Percentiles rank a stretch among this genome's conserved stretches.
These are phyloP conservation scores for Xylariaceae sp. DNA, from an alignment of 2,329 filamentous ascomycete genomes.

Conservation along the genomic window DNA sequence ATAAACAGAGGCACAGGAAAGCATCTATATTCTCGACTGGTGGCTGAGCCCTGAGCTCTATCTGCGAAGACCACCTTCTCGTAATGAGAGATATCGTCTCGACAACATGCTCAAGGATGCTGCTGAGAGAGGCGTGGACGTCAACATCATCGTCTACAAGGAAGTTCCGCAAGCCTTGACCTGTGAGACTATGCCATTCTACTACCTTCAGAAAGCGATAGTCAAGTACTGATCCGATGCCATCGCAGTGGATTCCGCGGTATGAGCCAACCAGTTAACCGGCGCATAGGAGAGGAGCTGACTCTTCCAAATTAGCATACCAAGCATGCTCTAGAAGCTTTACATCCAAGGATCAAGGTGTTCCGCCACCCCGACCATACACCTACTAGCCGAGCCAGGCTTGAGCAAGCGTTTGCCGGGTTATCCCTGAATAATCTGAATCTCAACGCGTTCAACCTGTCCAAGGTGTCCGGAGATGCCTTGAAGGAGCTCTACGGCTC, in stretches of 20 bases:
- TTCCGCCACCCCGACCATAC: conserved; percentile 88
- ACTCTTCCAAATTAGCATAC: conserved; percentile 52
- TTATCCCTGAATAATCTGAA: conserved; percentile 38
- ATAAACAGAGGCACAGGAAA: conserved; percentile 62
- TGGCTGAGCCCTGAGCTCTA: conserved; percentile 89
- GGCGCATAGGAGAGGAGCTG: neutral
- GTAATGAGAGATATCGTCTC: conserved; percentile 76
- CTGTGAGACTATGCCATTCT: no score
- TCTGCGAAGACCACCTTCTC: conserved; percentile 72
- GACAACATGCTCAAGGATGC: conserved; percentile 78
- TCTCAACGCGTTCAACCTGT: conserved; percentile 43
- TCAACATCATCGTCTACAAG: conserved; percentile 89
- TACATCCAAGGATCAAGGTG: conserved; percentile 80
- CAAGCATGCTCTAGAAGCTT: conserved; percentile 67
- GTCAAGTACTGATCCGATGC: no score
- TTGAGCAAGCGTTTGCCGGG: conserved; percentile 55
- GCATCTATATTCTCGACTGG: conserved; percentile 84
- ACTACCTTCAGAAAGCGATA: no score
- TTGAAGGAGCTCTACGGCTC: conserved; percentile 78
- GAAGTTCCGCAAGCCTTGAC: conserved; percentile 79
- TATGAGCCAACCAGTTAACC: conserved; percentile 19
- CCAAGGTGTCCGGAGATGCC: conserved; percentile 65
- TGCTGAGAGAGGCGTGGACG: conserved; percentile 74
- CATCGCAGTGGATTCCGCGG: conserved; percentile 36
- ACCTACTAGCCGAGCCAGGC: conserved; percentile 60